Conservation (phyloP, 2,329 filamentous ascomycete genomes). For the Pseudonectria buxi region DNA sequence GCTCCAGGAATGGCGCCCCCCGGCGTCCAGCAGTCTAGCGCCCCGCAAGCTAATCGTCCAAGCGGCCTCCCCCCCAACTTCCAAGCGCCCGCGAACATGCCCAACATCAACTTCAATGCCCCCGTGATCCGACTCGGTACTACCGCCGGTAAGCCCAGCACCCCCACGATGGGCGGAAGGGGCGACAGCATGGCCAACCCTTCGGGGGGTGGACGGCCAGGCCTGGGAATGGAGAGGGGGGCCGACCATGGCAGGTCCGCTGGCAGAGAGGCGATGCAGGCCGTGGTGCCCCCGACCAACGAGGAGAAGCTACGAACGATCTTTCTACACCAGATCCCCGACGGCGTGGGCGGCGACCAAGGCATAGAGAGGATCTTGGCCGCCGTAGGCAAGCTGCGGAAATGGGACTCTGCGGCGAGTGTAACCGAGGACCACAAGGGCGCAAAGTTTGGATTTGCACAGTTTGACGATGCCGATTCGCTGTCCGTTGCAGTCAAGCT, state of each 20-base stretch:
- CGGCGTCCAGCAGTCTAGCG: constrained; percentile 68
- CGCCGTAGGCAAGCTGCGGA: constrained; percentile 69
- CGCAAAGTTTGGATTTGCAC: constrained; percentile 87
- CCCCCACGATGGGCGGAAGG: constrained; percentile 33
- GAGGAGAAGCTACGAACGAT: constrained; percentile 91
- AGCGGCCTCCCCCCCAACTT: constrained; percentile 76
- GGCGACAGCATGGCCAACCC: constrained; percentile 32
- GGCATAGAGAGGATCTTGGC: constrained; percentile 71
- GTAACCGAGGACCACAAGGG: constrained; percentile 63
- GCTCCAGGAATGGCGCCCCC: constrained; percentile 74
- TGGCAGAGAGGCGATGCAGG: constrained; percentile 61
- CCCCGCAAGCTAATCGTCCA: constrained; percentile 70
- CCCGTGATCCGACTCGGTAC: constrained; percentile 92
- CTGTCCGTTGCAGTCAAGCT: constrained; percentile 79
- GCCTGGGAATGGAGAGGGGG: constrained; percentile 56
- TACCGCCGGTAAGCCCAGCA: constrained; percentile 55
- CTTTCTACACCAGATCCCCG: constrained; percentile 80
- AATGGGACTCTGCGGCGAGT: constrained; percentile 72
- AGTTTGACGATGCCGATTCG: constrained; percentile 88
- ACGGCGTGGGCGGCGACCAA: constrained; percentile 68
- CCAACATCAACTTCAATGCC: constrained; percentile 97
- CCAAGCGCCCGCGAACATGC: constrained; percentile 83
- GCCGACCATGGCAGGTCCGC: constrained; percentile 61
- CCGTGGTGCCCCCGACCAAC: constrained; percentile 71
- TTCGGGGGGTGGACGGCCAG: constrained; percentile 35